Evolutionary conservation across 306 rosid genomes (phyloP), one percentile per base, ranked within the genome.

Genomic region (Acmispon strigosus): DNA sequence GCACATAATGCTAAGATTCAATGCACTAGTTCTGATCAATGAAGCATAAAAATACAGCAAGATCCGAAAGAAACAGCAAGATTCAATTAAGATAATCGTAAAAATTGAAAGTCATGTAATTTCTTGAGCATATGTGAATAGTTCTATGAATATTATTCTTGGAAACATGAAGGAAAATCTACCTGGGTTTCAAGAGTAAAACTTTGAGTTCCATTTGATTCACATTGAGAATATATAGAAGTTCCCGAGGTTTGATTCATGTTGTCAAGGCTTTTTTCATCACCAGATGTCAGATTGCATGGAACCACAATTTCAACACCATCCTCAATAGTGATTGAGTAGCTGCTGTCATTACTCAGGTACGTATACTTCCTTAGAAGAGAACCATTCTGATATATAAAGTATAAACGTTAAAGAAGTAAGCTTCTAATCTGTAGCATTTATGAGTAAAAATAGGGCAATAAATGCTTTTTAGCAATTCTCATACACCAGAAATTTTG

Each of bases 181-280:
- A 91, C 99, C 97, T 91, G 99, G 53, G 96, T 87, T 84, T 94
- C 99, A 77, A 94, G 89, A 48, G 95, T 84, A 92, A 94, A 91
- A 85, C 97, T 94, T 27, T 78, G 92, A 57, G 81, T 67, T 70
- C 9, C 75, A 73, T 82, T 77, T 78, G 80, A 79, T 72, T 78
- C 88, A 56, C 80, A 62, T 77, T 84, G 76, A 62, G 81, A 75
- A 81, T 76, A 29, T 11, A 64, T 62, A 32, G 82, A 65, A 66
- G 72, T 13, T 49, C 77, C 86, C 22, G 86, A 76, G 5, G 78
- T 81, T 73, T 84, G 85, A 49, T 78, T 77, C 61, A 45, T 36
- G 74, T 57, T 45, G 56, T 86, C 85, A 22, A 66, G 22, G 73
- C 73, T 78, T 81, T 84, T 55, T 78, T 76, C 80, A 16, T 87